These are phyloP conservation scores for Geranium incanum DNA, from an alignment of 441 rosid genomes.

Conservation along the genomic window DNA sequence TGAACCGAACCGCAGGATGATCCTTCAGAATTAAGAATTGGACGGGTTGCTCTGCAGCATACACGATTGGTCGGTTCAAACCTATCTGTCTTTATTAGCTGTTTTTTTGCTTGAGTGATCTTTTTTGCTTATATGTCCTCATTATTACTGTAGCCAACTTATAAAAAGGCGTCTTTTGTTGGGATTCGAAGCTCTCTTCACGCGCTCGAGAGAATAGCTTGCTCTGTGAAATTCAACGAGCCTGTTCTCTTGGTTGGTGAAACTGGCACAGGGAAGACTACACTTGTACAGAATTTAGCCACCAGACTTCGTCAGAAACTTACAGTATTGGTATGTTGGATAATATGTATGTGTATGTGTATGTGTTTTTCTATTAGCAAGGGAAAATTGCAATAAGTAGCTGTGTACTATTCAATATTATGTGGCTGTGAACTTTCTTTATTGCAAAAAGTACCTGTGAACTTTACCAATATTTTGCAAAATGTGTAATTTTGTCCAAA, in stretches of 20 bases:
- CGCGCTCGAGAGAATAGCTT: slow-evolving; percentile 77
- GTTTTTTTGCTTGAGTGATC: slow-evolving; percentile 16
- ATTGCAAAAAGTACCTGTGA: no score
- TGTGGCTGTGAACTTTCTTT: no score
- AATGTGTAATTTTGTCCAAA: no score
- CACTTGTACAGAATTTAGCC: slow-evolving; percentile 90
- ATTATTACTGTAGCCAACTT: slow-evolving; percentile 41
- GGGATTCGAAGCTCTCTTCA: slow-evolving; percentile 68
- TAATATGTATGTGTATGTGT: slow-evolving; percentile 11
- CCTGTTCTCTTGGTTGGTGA: slow-evolving; percentile 98
- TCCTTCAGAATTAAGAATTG: slow-evolving; percentile 50
- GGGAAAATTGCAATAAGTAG: no score
- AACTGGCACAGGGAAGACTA: slow-evolving; percentile 99
- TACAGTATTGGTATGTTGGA: slow-evolving; percentile 70
- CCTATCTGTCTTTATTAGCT: slow-evolving; percentile 18
- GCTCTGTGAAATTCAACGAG: slow-evolving; percentile 75
- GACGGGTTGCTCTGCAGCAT: slow-evolving; percentile 62
- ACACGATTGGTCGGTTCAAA: slow-evolving; percentile 39
- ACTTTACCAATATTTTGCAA: no score
- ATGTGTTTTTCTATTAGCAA: slow-evolving; percentile 6
- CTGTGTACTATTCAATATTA: no score
- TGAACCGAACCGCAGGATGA: slow-evolving; percentile 45
- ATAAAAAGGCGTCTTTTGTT: slow-evolving; percentile 55
- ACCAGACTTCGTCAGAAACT: slow-evolving; percentile 76
- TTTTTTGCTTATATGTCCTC: slow-evolving; percentile 19